phyloP scores from a whole-genome alignment of 768 basidiomycete genomes.

The Tricholoma sp. region DNA sequence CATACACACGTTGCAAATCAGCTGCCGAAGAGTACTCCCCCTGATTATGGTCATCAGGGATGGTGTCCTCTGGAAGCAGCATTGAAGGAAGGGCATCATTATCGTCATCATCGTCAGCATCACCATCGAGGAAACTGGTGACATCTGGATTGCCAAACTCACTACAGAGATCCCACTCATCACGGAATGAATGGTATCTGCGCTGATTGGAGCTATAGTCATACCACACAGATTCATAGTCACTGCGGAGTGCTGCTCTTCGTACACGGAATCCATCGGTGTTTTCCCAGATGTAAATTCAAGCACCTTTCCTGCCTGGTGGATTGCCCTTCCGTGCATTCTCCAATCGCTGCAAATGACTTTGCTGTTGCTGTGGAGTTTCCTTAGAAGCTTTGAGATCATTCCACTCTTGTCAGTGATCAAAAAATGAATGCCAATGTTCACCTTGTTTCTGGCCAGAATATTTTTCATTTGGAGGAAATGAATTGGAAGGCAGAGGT shows the following conservation, averaged over 20 bases:
- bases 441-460: no score
- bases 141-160: constrained; percentile 6
- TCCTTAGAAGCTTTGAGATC: no score
- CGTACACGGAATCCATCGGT: constrained; percentile 16
- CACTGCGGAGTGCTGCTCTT: constrained; percentile 4
- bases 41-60: no score
- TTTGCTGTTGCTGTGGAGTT: background rate
- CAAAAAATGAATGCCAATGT: no score
- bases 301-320: constrained; percentile 8
- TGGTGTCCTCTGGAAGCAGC: no score
- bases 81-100: no score
- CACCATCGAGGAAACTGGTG: no score
- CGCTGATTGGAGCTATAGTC: constrained; percentile 7
- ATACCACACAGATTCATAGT: constrained; percentile 13
- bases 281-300: constrained; percentile 17
- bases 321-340: background rate
- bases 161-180: constrained; percentile 18
- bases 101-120: background rate
- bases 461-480: no score
- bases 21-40: no score
- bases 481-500: background rate
- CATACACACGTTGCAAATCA: no score
- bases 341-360: background rate
- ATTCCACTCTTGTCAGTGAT: background rate
- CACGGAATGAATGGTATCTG: constrained; percentile 11